A percentile compares a stretch with the other conserved stretches of the same genome.
phyloP scores from a whole-genome alignment of 164 flowering plant genomes.

The Platanus orientalis region DNA sequence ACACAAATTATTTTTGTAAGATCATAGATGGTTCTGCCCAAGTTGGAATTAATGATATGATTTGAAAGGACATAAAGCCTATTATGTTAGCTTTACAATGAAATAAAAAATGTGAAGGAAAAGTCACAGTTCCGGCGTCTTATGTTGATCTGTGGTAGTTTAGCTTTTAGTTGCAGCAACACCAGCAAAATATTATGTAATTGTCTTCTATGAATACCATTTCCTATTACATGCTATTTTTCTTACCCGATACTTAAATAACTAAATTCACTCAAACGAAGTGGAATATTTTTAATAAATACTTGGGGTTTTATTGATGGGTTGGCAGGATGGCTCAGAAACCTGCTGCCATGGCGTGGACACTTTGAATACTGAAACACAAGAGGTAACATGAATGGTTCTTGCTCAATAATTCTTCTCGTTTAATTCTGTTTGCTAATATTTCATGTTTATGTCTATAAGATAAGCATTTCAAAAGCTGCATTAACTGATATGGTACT shows the following conservation, averaged over 20 bases:
- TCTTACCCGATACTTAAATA: not conserved
- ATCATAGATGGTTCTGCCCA: too few relatives aligned
- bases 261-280: not conserved
- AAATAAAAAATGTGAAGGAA: too few relatives aligned
- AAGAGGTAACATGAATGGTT: slow-evolving; percentile 46
- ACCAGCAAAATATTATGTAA: too few relatives aligned
- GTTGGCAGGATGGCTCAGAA: slow-evolving; percentile 69
- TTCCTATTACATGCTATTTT: too few relatives aligned
- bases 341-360: slow-evolving; percentile 91
- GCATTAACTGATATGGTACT: not conserved
- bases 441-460: not conserved
- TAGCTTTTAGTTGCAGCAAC: too few relatives aligned
- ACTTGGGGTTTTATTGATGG: slow-evolving; percentile 3
- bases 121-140: too few relatives aligned
- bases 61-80: too few relatives aligned
- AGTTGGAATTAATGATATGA: too few relatives aligned
- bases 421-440: not conserved
- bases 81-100: too few relatives aligned
- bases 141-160: too few relatives aligned
- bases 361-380: slow-evolving; percentile 74
- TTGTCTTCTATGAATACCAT: too few relatives aligned
- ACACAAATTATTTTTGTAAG: too few relatives aligned
- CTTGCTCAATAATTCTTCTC: not conserved
- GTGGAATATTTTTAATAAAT: not conserved
- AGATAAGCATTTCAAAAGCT: not conserved